phyloP scores from a whole-genome alignment of 805 yeast species.

The Dipodascopsis uninucleata region DNA sequence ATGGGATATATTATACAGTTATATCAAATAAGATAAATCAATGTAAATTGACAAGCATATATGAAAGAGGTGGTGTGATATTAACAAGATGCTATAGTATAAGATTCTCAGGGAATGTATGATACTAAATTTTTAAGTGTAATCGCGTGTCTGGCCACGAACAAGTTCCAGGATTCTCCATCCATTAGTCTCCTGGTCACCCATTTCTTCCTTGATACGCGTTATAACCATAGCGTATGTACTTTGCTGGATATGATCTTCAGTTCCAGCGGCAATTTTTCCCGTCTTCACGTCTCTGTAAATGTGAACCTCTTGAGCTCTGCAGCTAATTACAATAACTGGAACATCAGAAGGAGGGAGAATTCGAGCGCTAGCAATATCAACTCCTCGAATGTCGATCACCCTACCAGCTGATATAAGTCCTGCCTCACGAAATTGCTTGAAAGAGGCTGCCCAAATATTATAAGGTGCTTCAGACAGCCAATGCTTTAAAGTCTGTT shows the following conservation, averaged over 20 bases:
- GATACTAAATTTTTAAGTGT: conserved; percentile 44
- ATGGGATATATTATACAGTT: background rate
- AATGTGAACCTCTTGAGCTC: conserved; percentile 93
- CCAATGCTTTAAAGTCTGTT: conserved; percentile 78
- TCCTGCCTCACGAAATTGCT: conserved; percentile 87
- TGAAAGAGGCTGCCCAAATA: conserved; percentile 89
- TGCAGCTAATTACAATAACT: conserved; percentile 85
- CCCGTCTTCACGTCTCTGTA: conserved; percentile 89
- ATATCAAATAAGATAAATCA: background rate
- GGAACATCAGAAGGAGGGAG: conserved; percentile 90
- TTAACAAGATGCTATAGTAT: background rate
- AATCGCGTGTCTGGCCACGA: conserved; percentile 85
- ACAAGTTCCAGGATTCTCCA: conserved; percentile 96
- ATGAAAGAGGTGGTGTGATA: background rate
- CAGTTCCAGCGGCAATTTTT: conserved; percentile 92
- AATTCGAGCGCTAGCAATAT: conserved; percentile 79
- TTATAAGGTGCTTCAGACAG: conserved; percentile 94
- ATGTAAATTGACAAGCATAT: background rate
- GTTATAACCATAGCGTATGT: conserved; percentile 97
- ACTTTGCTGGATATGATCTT: conserved; percentile 84
- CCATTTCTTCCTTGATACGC: conserved; percentile 87
- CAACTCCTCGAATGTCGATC: conserved; percentile 92
- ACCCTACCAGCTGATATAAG: conserved; percentile 86
- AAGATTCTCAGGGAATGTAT: background rate
- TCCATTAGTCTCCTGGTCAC: conserved; percentile 87